A percentile compares a stretch with the other conserved stretches of the same genome.
Conservation (phyloP, 805 yeast genomes). For the Candida tammaniensis region DNA sequence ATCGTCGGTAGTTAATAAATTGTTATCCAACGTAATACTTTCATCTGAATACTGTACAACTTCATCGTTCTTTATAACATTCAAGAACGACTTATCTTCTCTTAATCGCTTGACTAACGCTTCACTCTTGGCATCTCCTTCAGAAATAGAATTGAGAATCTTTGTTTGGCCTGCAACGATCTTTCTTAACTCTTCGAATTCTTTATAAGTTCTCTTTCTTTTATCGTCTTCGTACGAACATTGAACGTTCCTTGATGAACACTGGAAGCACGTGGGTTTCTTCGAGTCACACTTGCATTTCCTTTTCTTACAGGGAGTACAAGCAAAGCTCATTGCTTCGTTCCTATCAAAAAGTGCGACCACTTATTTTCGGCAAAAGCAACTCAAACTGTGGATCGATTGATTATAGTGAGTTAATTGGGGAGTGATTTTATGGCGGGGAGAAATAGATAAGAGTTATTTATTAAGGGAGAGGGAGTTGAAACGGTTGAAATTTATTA, state of each 20-base stretch:
- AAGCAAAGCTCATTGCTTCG: conserved; percentile 11
- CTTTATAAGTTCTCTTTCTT: conserved; percentile 3
- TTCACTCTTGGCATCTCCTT: conserved; percentile 7
- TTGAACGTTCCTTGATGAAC: conserved; percentile 2
- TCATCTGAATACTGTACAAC: neutral
- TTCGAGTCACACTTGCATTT: conserved; percentile 10
- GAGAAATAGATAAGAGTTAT: too few relatives aligned
- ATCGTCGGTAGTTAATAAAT: conserved; percentile 8
- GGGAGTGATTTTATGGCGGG: too few relatives aligned
- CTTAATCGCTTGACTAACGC: conserved; percentile 1
- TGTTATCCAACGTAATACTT: neutral
- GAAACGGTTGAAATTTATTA: too few relatives aligned
- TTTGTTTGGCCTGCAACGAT: conserved; percentile 4
- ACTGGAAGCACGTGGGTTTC: conserved; percentile 7
- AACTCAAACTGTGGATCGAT: too few relatives aligned
- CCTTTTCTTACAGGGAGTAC: conserved; percentile 9
- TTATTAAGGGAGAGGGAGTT: too few relatives aligned
- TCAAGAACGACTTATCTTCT: conserved; percentile 1
- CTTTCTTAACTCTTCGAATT: conserved; percentile 5
- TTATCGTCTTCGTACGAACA: conserved; percentile 6
- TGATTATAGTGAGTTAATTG: too few relatives aligned
- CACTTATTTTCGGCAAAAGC: too few relatives aligned
- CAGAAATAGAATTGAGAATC: conserved; percentile 5
- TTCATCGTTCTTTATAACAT: conserved; percentile 1
- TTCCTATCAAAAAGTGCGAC: too few relatives aligned